Percentiles rank a stretch among this genome's conserved stretches.
These are phyloP conservation scores for Voacanga thouarsii DNA, from an alignment of 257 asterid species.

Conservation along the genomic window DNA sequence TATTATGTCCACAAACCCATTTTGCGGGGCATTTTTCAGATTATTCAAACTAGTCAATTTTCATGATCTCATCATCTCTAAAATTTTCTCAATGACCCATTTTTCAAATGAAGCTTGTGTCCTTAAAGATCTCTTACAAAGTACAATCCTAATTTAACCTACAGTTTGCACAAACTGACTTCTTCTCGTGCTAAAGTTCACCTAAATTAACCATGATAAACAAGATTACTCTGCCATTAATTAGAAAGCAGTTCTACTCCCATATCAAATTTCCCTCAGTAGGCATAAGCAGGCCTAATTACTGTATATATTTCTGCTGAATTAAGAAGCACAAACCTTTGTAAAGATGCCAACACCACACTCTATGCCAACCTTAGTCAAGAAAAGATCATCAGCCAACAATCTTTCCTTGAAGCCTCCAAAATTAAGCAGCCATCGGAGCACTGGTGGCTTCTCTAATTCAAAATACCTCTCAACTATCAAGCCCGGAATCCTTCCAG, in stretches of 20 bases:
- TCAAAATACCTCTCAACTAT: slow-evolving; percentile 58
- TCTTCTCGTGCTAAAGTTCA: background rate
- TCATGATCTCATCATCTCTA: background rate
- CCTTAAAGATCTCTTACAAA: background rate
- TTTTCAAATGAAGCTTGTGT: background rate
- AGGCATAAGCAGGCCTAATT: background rate
- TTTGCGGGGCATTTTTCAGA: background rate
- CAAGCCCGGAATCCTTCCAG: slow-evolving; percentile 75
- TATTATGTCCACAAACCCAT: background rate
- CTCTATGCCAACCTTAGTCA: slow-evolving; percentile 95
- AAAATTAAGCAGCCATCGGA: slow-evolving; percentile 70
- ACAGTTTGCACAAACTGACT: background rate
- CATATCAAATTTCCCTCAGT: background rate
- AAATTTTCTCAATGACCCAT: background rate
- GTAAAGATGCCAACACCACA: slow-evolving; percentile 95
- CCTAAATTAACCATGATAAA: background rate
- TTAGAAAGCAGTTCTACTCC: background rate
- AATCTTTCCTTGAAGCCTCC: slow-evolving; percentile 89
- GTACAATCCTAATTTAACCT: background rate
- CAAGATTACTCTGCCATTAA: background rate
- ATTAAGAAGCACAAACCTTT: slow-evolving; percentile 42
- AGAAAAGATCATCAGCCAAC: slow-evolving; percentile 92
- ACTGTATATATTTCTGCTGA: background rate
- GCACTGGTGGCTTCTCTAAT: slow-evolving; percentile 63
- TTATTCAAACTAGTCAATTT: background rate